Conservation (phyloP, 257 asterid genomes). For the Gentiana macrophylla region DNA sequence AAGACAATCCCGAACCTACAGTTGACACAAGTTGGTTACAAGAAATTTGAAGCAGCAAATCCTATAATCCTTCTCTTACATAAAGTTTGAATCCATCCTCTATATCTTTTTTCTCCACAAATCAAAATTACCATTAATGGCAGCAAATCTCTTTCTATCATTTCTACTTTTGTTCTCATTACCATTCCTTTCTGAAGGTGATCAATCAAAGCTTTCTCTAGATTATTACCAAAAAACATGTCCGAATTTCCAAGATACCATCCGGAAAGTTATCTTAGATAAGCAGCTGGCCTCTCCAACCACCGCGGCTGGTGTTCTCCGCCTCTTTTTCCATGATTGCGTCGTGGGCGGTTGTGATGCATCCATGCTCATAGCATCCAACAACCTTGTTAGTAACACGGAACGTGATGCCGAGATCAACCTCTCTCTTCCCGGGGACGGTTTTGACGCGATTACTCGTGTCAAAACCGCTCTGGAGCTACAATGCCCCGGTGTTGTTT, state of each 20-base stretch:
- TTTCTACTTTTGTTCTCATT: constrained; percentile 21
- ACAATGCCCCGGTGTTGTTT: constrained; percentile 63
- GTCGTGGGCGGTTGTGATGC: constrained; percentile 85
- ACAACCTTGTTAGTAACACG: constrained; percentile 21
- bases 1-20: constrained; percentile 7
- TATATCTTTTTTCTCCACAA: not conserved
- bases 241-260: constrained; percentile 41
- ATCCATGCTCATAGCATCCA: constrained; percentile 61
- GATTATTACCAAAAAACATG: constrained; percentile 60
- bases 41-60: not conserved
- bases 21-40: constrained; percentile 4
- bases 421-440: constrained; percentile 77
- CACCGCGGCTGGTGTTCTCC: constrained; percentile 81
- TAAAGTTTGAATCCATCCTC: not conserved
- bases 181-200: constrained; percentile 14
- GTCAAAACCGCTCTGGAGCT: constrained; percentile 70
- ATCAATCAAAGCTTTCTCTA: constrained; percentile 22
- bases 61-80: constrained; percentile 1
- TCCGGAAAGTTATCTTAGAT: constrained; percentile 39
- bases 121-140: constrained; percentile 19
- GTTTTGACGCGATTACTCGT: constrained; percentile 51
- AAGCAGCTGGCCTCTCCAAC: constrained; percentile 66
- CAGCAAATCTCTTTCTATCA: constrained; percentile 15
- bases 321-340: constrained; percentile 91
- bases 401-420: constrained; percentile 68